These are phyloP conservation scores for Microstegium vimineum DNA, from an alignment of 176 grass and related monocot genomes.

Conservation along the genomic window DNA sequence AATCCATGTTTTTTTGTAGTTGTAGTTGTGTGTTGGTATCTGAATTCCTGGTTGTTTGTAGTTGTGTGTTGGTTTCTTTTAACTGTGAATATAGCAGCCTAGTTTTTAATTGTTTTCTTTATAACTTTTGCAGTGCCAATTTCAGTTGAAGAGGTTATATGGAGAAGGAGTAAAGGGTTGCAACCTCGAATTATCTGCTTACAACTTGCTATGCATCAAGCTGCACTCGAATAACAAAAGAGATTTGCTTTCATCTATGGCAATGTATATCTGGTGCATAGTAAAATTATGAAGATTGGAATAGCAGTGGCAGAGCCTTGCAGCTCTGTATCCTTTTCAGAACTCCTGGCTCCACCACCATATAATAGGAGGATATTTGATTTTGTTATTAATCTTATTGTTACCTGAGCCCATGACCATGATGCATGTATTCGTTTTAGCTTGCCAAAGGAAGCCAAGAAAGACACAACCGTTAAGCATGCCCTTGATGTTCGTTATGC, in stretches of 20 bases:
- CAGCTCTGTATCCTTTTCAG: background rate
- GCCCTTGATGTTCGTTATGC: constrained; percentile 79
- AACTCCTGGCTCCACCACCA: background rate
- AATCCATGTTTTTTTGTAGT: too few species aligned
- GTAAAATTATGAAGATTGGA: constrained; percentile 7
- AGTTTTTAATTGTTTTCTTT: constrained; percentile 14
- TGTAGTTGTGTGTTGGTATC: too few species aligned
- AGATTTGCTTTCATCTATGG: constrained; percentile 77
- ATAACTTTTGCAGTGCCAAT: constrained; percentile 87
- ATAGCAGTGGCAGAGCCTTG: background rate
- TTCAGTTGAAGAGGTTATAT: constrained; percentile 81
- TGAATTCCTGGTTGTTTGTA: background rate
- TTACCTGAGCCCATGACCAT: constrained; percentile 17
- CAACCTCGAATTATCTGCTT: constrained; percentile 80
- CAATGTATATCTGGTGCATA: constrained; percentile 51
- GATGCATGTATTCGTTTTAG: constrained; percentile 47
- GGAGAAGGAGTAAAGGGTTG: constrained; percentile 68
- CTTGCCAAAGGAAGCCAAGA: constrained; percentile 63
- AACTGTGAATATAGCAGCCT: background rate
- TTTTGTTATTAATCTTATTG: constrained; percentile 22
- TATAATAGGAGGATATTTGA: background rate
- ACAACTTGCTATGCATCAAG: constrained; percentile 71
- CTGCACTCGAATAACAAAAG: constrained; percentile 84
- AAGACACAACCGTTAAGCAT: constrained; percentile 74
- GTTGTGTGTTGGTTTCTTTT: background rate